Conservation (phyloP, 768 basidiomycete species). For the Stropharia rugosoannulata region DNA sequence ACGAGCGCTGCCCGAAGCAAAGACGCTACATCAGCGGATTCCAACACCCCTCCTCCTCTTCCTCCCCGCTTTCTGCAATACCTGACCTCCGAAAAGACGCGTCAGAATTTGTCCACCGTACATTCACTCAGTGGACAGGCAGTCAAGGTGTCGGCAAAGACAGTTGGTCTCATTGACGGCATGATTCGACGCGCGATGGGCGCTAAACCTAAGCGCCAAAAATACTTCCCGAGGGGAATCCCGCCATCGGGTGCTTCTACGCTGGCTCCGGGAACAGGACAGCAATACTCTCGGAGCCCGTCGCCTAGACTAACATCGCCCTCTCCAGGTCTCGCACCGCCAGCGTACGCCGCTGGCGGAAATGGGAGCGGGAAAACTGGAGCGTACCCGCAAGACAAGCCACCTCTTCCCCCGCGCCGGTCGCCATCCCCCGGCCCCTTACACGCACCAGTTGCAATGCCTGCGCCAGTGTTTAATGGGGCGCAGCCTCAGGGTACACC, state of each 20-base stretch:
- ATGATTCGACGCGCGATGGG: conserved; percentile 61
- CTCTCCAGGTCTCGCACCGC: conserved; percentile 9
- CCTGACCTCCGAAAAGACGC: conserved; percentile 57
- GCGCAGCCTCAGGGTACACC: conserved; percentile 14
- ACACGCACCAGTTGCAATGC: conserved; percentile 32
- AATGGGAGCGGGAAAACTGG: conserved; percentile 3
- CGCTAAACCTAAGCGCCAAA: conserved; percentile 33
- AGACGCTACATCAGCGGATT: not conserved
- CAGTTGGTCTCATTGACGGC: conserved; percentile 56
- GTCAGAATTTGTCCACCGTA: conserved; percentile 54
- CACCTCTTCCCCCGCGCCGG: conserved; percentile 30
- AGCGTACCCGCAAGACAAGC: conserved; percentile 16
- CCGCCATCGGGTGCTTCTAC: not conserved
- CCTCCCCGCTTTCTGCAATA: conserved; percentile 53
- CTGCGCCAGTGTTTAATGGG: conserved; percentile 13
- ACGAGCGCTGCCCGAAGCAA: conserved; percentile 14
- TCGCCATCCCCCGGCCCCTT: conserved; percentile 31
- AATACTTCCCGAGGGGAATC: conserved; percentile 15
- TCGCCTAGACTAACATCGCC: conserved; percentile 18
- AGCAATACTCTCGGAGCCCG: conserved; percentile 16
- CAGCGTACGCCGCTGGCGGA: conserved; percentile 10
- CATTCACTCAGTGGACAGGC: conserved; percentile 68
- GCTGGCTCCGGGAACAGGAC: conserved; percentile 1
- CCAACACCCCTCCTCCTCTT: conserved; percentile 36
- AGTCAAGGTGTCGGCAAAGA: conserved; percentile 63